Conservation (phyloP, 1,139 yeast genomes). For the Debaryomyces fabryi region DNA sequence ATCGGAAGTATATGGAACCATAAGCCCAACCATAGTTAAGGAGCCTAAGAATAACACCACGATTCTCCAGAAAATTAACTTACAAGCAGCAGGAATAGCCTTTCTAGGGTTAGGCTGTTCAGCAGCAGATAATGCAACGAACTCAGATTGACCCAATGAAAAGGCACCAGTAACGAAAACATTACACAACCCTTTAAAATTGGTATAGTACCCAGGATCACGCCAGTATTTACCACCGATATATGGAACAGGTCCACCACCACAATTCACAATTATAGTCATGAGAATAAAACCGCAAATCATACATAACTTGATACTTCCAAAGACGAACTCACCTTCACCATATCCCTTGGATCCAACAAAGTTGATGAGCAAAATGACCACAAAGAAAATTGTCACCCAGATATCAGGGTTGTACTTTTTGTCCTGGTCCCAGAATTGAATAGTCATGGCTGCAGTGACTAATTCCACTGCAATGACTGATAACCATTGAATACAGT, state of each 20-base stretch:
- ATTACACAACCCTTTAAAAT: slow-evolving; percentile 33
- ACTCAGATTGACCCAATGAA: slow-evolving; percentile 32
- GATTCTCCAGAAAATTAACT: slow-evolving; percentile 37
- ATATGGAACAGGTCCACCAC: slow-evolving; percentile 26
- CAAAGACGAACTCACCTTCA: slow-evolving; percentile 35
- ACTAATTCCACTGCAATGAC: slow-evolving; percentile 46
- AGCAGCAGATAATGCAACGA: slow-evolving; percentile 37
- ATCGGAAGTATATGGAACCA: slow-evolving; percentile 36
- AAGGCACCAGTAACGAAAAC: slow-evolving; percentile 35
- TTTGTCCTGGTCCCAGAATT: slow-evolving; percentile 30
- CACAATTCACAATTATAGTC: slow-evolving; percentile 33
- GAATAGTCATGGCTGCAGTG: slow-evolving; percentile 42
- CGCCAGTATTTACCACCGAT: slow-evolving; percentile 37
- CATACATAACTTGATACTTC: slow-evolving; percentile 23
- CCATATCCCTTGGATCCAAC: slow-evolving; percentile 35
- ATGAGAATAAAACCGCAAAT: slow-evolving; percentile 31
- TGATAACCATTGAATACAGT: slow-evolving; percentile 46
- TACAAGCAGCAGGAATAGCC: slow-evolving; percentile 37
- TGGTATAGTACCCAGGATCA: slow-evolving; percentile 28
- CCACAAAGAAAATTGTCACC: slow-evolving; percentile 31
- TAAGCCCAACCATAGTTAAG: slow-evolving; percentile 35
- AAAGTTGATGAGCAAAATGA: slow-evolving; percentile 27
- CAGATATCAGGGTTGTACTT: slow-evolving; percentile 30
- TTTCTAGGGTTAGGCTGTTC: slow-evolving; percentile 36
- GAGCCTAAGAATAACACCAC: slow-evolving; percentile 36